Conservation (phyloP, 352 stramenopile species). For the Phytophthora boehmeriae region DNA sequence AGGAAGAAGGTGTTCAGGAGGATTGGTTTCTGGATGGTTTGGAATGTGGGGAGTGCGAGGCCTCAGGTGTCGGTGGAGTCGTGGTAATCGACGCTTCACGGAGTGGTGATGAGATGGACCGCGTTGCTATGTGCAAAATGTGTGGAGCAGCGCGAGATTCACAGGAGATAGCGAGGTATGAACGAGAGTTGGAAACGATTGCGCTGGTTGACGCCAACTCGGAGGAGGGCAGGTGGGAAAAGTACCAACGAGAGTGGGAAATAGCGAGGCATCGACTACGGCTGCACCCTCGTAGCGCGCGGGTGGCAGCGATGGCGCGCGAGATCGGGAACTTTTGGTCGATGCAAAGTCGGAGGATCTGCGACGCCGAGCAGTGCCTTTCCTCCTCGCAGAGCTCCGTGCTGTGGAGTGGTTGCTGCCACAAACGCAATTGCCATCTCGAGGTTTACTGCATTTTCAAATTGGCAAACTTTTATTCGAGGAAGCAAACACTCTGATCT, state of each 20-base stretch:
- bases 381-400: constrained; percentile 34
- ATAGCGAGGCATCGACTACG: constrained; percentile 20
- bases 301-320: constrained; percentile 33
- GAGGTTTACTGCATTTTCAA: constrained; percentile 51
- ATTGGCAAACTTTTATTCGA: constrained; percentile 46
- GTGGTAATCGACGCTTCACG: constrained; percentile 8
- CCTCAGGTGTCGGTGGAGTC: constrained; percentile 15
- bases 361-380: constrained; percentile 18
- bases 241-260: constrained; percentile 33
- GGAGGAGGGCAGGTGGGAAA: constrained; percentile 30
- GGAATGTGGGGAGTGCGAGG: constrained; percentile 23
- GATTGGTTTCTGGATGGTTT: constrained; percentile 55
- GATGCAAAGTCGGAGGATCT: constrained; percentile 13
- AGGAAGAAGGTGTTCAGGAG: constrained; percentile 13
- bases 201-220: not conserved
- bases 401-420: constrained; percentile 54
- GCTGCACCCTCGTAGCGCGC: constrained; percentile 40
- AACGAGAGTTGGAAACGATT: constrained; percentile 24
- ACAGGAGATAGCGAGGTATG: constrained; percentile 8
- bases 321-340: constrained; percentile 49
- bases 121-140: constrained; percentile 19
- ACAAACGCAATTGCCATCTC: constrained; percentile 38
- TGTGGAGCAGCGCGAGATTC: constrained; percentile 22
- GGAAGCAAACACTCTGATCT: constrained; percentile 1
- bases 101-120: not conserved